Evolutionary conservation across 2,329 filamentous ascomycete species (phyloP).

Genomic region (Aspergillus spinulosporus): DNA sequence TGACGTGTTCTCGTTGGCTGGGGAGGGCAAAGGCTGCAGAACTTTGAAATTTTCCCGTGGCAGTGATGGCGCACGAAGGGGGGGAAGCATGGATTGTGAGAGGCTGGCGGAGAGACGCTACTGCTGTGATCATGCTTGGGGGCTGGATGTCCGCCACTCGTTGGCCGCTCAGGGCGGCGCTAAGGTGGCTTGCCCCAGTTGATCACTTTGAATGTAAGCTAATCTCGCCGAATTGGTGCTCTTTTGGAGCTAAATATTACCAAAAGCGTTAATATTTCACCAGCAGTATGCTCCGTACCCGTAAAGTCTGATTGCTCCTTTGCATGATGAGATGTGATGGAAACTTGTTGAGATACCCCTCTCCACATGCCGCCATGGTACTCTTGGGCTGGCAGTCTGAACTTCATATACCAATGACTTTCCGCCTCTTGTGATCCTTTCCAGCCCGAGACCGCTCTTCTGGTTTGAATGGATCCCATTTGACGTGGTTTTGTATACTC

Average conservation of each 20-base stretch:
- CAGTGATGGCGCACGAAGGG: conserved; percentile 10
- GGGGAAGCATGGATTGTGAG: conserved; percentile 8
- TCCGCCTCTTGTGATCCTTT: background rate
- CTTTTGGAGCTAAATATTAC: conserved; percentile 8
- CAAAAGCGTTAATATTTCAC: conserved; percentile 11
- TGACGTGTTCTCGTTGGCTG: conserved; percentile 8
- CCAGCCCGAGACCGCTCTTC: background rate
- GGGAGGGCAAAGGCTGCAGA: background rate
- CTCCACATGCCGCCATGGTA: conserved; percentile 3
- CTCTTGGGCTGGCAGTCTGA: background rate
- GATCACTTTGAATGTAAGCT: conserved; percentile 14
- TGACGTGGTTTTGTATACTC: background rate
- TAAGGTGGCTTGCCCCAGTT: conserved; percentile 18
- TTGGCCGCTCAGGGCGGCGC: conserved; percentile 18
- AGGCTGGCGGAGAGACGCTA: conserved; percentile 18
- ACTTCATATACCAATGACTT: conserved; percentile 14
- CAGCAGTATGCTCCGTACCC: background rate
- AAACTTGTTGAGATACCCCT: background rate
- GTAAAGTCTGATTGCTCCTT: conserved; percentile 1
- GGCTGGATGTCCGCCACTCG: background rate
- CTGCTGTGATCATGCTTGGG: conserved; percentile 19
- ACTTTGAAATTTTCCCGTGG: conserved; percentile 10
- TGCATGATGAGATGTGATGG: conserved; percentile 4
- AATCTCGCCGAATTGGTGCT: background rate
- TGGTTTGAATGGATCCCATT: background rate